These are phyloP conservation scores for Physcia stellaris DNA, from an alignment of 495 filamentous ascomycete species.

Conservation along the genomic window DNA sequence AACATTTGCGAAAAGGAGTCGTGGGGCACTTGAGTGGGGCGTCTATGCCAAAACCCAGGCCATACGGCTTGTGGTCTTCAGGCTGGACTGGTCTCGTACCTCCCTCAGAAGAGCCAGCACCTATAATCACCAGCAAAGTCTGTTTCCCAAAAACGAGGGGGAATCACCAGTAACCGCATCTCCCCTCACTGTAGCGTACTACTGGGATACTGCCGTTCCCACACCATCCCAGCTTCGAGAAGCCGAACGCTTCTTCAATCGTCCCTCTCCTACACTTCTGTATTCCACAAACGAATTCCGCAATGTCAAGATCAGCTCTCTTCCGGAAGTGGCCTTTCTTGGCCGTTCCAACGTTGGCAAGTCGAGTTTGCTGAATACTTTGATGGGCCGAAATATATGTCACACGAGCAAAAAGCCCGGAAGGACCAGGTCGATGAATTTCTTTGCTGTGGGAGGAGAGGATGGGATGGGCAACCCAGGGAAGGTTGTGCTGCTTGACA, in stretches of 20 bases:
- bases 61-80: too few species aligned
- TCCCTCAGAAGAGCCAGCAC: too few species aligned
- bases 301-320: conserved; percentile 31
- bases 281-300: conserved; percentile 63
- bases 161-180: too few species aligned
- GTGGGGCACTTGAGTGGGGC: too few species aligned
- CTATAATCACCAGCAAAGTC: too few species aligned
- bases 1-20: too few species aligned
- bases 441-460: conserved; percentile 56
- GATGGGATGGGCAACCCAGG: conserved; percentile 41
- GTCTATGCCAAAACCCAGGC: too few species aligned
- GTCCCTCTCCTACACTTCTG: conserved; percentile 46
- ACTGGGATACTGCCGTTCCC: conserved; percentile 46
- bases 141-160: too few species aligned
- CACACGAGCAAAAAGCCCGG: conserved; percentile 63
- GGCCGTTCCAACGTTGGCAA: conserved; percentile 92
- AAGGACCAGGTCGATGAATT: conserved; percentile 69
- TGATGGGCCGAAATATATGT: conserved; percentile 46
- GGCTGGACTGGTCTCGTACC: too few species aligned
- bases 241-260: conserved; percentile 48
- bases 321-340: conserved; percentile 53
- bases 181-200: too few species aligned
- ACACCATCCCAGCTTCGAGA: conserved; percentile 36
- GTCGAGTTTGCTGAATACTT: conserved; percentile 71
- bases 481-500: conserved; percentile 61